A percentile compares a stretch with the other conserved stretches of the same genome.
Conservation (phyloP, 2,329 filamentous ascomycete species). For the Blastomyces gilchristii region DNA sequence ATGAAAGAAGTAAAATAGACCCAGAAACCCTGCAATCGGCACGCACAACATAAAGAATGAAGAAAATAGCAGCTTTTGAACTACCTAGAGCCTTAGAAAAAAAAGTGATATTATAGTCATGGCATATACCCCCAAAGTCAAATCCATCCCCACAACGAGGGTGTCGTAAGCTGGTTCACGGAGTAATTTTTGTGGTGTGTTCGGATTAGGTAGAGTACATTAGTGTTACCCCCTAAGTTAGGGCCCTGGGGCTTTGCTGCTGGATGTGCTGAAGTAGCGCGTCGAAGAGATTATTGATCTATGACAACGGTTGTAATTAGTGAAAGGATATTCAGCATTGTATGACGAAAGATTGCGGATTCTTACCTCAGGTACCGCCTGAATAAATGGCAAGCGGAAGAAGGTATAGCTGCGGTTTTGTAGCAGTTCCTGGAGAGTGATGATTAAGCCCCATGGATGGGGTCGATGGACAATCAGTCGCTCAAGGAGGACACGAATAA, state of each 20-base stretch:
- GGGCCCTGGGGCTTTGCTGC: slow-evolving; percentile 38
- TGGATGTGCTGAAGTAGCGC: slow-evolving; percentile 38
- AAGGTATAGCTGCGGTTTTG: slow-evolving; percentile 88
- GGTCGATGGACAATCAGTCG: slow-evolving; percentile 79
- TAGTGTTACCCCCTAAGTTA: slow-evolving; percentile 5
- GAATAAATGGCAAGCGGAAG: slow-evolving; percentile 87
- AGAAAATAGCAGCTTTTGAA: slow-evolving; percentile 3
- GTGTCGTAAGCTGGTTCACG: background rate
- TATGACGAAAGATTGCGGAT: background rate
- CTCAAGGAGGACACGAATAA: slow-evolving; percentile 80
- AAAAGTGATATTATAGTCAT: slow-evolving; percentile 6
- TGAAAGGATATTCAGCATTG: background rate
- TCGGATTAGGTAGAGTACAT: background rate
- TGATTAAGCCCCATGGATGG: slow-evolving; percentile 89
- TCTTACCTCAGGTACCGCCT: slow-evolving; percentile 72
- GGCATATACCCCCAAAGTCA: background rate
- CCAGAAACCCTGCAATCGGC: slow-evolving; percentile 3
- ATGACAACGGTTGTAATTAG: slow-evolving; percentile 9
- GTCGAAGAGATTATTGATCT: slow-evolving; percentile 39
- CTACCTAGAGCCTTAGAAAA: background rate
- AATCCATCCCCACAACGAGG: background rate
- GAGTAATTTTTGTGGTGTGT: background rate
- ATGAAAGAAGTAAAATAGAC: slow-evolving; percentile 3
- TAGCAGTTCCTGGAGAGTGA: slow-evolving; percentile 76
- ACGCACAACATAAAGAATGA: background rate